Evolutionary conservation across 2,329 filamentous ascomycete species (phyloP), one percentile per base, ranked within the genome.

Genomic region (Claviceps fusiformis): DNA sequence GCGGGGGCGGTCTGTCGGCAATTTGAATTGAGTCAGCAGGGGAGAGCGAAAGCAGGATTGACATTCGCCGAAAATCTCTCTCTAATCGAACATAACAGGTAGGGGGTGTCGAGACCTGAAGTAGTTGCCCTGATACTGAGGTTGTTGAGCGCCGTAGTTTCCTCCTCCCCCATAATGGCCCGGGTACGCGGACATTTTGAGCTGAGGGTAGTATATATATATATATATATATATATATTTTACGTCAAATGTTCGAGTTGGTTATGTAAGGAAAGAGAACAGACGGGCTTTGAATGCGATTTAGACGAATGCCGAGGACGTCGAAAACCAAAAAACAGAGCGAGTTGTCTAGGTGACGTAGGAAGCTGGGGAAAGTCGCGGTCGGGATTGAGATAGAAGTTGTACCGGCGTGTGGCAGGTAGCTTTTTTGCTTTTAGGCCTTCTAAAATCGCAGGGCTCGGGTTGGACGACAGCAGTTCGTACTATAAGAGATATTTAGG

Each of bases 161-260:
- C 76, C 76, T 65, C 72, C 71, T 56, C 74, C 53, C 3, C 37
- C 47, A 24, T 24, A 71, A 64, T 83, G 82, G 50, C 72, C 71
- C 60, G 79, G 80, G 66, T 83, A 85, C 64, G 80, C 81, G 61
- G 82, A 83, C 82, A 85, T 86, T 57, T 59, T 62, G 50, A 58
- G 59, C 50, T 46, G 45, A 50, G 33, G n/a, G n/a, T n/a, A n/a
- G n/a, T n/a, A n/a, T n/a, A n/a, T n/a, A n/a, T n/a, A n/a, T n/a
- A n/a, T n/a, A n/a, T n/a, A n/a, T n/a, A n/a, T n/a, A n/a, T n/a
- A n/a, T n/a, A n/a, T n/a, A n/a, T n/a, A n/a, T n/a, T n/a, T n/a
- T n/a, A n/a, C 31, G 31, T 31, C 45, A 31, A 31, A 8, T 24
- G 24, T 7, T 33, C 33, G 19, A 48, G 33, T 29, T 11, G 31